A percentile compares a stretch with the other conserved stretches of the same genome.
Evolutionary conservation across 371 early-diverging fungal genomes (phyloP).

Genomic region (Zychaea mexicana): DNA sequence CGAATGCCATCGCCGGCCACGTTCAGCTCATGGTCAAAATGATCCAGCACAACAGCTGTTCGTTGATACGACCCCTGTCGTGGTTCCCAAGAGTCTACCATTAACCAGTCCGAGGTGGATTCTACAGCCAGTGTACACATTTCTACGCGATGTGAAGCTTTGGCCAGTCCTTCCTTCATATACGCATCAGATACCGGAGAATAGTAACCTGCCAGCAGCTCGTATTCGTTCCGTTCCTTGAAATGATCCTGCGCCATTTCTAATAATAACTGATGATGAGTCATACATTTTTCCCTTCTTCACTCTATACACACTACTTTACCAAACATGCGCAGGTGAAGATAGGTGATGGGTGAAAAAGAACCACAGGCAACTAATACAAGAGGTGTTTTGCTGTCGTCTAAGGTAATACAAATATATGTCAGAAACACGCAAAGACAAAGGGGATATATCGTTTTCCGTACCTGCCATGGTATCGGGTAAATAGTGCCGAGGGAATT

Average conservation of each 20-base stretch:
- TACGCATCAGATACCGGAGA: conserved; percentile 95
- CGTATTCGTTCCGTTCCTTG: conserved; percentile 72
- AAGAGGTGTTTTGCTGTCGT: conserved; percentile 81
- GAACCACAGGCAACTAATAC: conserved; percentile 98
- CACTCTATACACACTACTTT: conserved; percentile 17
- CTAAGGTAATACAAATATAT: conserved; percentile 37
- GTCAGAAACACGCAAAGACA: neutral
- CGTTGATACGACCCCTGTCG: conserved; percentile 79
- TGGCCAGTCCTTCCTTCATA: conserved; percentile 88
- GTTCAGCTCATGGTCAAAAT: conserved; percentile 90
- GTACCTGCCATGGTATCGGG: conserved; percentile 25
- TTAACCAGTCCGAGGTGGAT: conserved; percentile 85
- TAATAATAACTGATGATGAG: conserved; percentile 22
- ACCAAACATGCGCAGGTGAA: conserved; percentile 98
- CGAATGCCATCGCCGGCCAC: conserved; percentile 56
- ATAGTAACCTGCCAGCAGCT: conserved; percentile 94
- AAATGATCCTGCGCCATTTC: conserved; percentile 95
- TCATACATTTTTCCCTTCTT: neutral
- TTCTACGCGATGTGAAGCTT: conserved; percentile 83
- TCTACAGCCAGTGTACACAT: conserved; percentile 94
- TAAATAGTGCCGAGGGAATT: conserved; percentile 22
- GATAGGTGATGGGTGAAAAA: conserved; percentile 95
- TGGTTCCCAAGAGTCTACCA: conserved; percentile 97
- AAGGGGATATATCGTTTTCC: neutral
- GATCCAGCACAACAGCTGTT: conserved; percentile 92